phyloP scores from a whole-genome alignment of 2,329 filamentous ascomycete species.

The Botrytis porri region DNA sequence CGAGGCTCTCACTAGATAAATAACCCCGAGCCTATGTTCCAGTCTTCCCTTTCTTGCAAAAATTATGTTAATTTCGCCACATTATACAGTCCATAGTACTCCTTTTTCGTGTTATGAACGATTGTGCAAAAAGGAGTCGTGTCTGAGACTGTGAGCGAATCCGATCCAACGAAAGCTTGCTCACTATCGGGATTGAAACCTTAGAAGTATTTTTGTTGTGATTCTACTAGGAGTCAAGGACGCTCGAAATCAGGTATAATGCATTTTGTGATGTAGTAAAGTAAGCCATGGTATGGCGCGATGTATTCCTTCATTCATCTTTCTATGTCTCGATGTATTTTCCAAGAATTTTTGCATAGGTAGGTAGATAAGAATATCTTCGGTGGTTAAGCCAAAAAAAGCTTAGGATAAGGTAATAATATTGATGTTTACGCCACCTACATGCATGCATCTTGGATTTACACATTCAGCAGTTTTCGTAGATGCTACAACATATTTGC shows the following conservation, averaged over 20 bases:
- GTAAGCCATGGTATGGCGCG: neutral
- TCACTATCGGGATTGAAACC: neutral
- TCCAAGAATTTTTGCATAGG: neutral
- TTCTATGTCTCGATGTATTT: neutral
- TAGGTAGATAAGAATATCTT: neutral
- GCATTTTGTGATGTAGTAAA: neutral
- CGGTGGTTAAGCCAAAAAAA: neutral
- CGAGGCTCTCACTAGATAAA: neutral
- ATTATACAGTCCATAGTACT: neutral
- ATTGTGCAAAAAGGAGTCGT: neutral
- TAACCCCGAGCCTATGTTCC: neutral
- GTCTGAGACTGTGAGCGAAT: neutral
- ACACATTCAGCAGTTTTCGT: slow-evolving; percentile 3
- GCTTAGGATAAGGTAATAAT: neutral
- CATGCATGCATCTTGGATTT: neutral
- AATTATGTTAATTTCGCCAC: neutral
- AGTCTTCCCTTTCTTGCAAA: neutral
- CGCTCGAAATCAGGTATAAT: neutral
- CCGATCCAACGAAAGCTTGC: neutral
- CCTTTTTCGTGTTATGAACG: neutral
- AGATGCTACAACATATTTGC: neutral
- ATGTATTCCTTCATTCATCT: neutral
- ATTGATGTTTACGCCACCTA: neutral
- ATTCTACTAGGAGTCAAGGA: neutral
- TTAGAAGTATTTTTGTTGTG: neutral